Evolutionary conservation across 345 rosid species (phyloP).

Genomic region (Brassica incana): DNA sequence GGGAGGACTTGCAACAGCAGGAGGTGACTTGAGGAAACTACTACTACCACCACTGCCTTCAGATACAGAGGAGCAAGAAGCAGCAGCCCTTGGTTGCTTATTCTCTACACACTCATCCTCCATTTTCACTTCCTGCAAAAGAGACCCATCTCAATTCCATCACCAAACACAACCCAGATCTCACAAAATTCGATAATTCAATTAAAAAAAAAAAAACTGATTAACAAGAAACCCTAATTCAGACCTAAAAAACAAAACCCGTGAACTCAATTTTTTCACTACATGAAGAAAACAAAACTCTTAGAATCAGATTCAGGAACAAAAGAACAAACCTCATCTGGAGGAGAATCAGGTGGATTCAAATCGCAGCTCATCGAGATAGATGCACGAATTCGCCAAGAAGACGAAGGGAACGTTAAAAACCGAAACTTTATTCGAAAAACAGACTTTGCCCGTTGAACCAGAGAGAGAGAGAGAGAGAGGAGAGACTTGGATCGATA

Average conservation of each 20-base stretch:
- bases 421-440: conserved; percentile 53
- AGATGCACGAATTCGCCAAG: conserved; percentile 26
- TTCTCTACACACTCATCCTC: conserved; percentile 82
- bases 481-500: conserved; percentile 36
- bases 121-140: conserved; percentile 46
- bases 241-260: not conserved
- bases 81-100: conserved; percentile 72
- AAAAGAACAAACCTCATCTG: conserved; percentile 39
- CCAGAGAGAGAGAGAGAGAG: conserved; percentile 45
- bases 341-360: conserved; percentile 58
- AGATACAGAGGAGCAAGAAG: conserved; percentile 71
- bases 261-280: conserved; percentile 29
- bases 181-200: conserved; percentile 40
- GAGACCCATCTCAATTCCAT: conserved; percentile 28
- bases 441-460: conserved; percentile 81
- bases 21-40: conserved; percentile 70
- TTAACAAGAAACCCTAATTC: not conserved
- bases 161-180: conserved; percentile 53
- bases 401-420: conserved; percentile 37
- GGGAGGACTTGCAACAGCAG: conserved; percentile 64
- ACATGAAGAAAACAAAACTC: conserved; percentile 32
- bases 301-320: conserved; percentile 8
- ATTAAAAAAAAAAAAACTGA: conserved; percentile 21
- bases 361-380: conserved; percentile 50
- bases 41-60: conserved; percentile 58